Evolutionary conservation across 163 green algal genomes (phyloP).

Genomic region (Volvox carteri): DNA sequence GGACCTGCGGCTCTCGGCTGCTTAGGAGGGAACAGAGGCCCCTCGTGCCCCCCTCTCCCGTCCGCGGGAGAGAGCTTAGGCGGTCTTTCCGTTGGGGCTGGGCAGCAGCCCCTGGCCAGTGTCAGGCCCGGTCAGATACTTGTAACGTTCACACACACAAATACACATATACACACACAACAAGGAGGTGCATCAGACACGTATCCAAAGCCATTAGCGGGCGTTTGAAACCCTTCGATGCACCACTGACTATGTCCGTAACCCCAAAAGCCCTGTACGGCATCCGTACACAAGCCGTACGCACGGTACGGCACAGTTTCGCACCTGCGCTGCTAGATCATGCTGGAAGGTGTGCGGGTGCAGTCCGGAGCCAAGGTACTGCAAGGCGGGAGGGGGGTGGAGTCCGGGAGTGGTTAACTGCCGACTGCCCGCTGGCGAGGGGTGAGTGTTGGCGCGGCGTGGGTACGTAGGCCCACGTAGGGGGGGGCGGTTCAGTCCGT

Average conservation of each 20-base stretch:
- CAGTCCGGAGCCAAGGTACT: conserved; percentile 39
- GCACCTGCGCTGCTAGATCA: conserved; percentile 35
- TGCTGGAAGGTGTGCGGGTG: conserved; percentile 27
- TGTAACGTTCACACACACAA: too few species aligned
- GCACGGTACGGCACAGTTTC: neutral
- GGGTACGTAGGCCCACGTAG: too few species aligned
- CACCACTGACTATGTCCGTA: neutral
- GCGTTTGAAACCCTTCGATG: neutral
- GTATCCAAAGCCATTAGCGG: neutral
- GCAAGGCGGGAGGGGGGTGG: neutral
- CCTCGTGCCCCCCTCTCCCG: neutral
- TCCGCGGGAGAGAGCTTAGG: too few species aligned
- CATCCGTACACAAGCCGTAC: neutral
- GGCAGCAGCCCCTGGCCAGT: too few species aligned
- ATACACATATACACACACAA: too few species aligned
- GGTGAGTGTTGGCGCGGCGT: neutral
- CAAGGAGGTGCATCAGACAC: neutral
- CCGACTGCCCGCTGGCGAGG: neutral
- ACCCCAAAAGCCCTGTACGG: neutral
- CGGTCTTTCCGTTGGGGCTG: too few species aligned
- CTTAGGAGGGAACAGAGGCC: neutral
- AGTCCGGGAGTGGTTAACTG: neutral
- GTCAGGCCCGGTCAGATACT: too few species aligned
- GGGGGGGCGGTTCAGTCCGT: too few species aligned
- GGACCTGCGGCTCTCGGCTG: neutral